A percentile compares a stretch with the other conserved stretches of the same genome.
These are phyloP conservation scores for Fusarium vanettenii DNA, from an alignment of 2,329 filamentous ascomycete species.

Conservation along the genomic window DNA sequence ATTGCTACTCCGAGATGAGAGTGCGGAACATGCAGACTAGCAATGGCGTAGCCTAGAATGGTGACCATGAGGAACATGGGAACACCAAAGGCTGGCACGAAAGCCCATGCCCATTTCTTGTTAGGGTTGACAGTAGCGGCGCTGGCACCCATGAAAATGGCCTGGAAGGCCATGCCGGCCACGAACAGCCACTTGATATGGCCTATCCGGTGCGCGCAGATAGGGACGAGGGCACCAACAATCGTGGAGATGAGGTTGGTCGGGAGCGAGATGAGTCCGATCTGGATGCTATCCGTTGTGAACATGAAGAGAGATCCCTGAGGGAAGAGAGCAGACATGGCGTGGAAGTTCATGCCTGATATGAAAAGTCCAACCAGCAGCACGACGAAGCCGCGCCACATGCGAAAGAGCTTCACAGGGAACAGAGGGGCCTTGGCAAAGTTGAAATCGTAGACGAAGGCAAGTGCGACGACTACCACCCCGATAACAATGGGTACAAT, in stretches of 20 bases:
- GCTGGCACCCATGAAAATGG: slow-evolving; percentile 17
- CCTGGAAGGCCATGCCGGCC: slow-evolving; percentile 4
- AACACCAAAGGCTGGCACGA: slow-evolving; percentile 23
- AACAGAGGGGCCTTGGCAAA: slow-evolving; percentile 14
- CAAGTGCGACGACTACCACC: background rate
- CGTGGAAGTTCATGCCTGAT: slow-evolving; percentile 25
- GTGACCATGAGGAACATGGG: slow-evolving; percentile 24
- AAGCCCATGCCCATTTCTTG: slow-evolving; percentile 22
- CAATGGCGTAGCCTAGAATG: slow-evolving; percentile 16
- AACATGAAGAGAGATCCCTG: slow-evolving; percentile 30
- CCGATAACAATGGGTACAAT: slow-evolving; percentile 3
- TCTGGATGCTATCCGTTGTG: slow-evolving; percentile 17
- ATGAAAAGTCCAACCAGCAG: slow-evolving; percentile 14
- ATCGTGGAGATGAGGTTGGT: slow-evolving; percentile 1
- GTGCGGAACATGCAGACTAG: slow-evolving; percentile 26
- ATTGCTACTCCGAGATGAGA: slow-evolving; percentile 24
- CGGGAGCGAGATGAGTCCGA: slow-evolving; percentile 8
- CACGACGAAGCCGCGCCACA: slow-evolving; percentile 3
- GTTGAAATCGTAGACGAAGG: slow-evolving; percentile 12
- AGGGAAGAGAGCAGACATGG: slow-evolving; percentile 13
- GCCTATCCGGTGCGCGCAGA: slow-evolving; percentile 1
- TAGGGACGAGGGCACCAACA: background rate
- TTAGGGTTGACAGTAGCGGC: slow-evolving; percentile 28
- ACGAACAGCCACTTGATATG: slow-evolving; percentile 23
- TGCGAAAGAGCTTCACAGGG: background rate